These are phyloP conservation scores for Xerocomus minutiporus DNA, from an alignment of 1,284 basidiomycete genomes.

Conservation along the genomic window DNA sequence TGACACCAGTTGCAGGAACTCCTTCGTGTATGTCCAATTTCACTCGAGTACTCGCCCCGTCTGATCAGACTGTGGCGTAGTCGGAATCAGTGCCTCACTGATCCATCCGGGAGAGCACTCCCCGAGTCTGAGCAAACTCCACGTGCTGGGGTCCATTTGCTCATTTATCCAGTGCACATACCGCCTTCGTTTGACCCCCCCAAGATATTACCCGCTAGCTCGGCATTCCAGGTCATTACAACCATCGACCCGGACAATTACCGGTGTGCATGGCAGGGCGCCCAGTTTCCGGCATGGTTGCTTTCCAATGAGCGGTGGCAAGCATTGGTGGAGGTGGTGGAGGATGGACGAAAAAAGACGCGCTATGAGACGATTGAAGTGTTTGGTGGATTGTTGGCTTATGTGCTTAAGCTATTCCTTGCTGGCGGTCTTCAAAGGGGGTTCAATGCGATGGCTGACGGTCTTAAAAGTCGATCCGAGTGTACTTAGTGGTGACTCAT, in stretches of 20 bases:
- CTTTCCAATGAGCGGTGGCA: conserved; percentile 62
- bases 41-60: not conserved
- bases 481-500: conserved; percentile 21
- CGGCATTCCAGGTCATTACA: conserved; percentile 41
- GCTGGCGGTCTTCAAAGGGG: conserved; percentile 41
- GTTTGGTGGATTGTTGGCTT: conserved; percentile 54
- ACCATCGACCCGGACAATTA: conserved; percentile 48
- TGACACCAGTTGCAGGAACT: conserved; percentile 46
- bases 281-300: conserved; percentile 44
- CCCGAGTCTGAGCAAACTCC: conserved; percentile 39
- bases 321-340: conserved; percentile 46
- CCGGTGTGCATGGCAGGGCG: conserved; percentile 54
- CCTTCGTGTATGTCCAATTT: conserved; percentile 50
- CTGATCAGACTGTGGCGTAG: conserved; percentile 32
- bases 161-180: conserved; percentile 51
- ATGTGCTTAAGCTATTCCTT: conserved; percentile 48
- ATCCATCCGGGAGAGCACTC: conserved; percentile 40
- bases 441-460: conserved; percentile 54
- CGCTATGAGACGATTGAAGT: conserved; percentile 64
- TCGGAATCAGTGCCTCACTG: conserved; percentile 49
- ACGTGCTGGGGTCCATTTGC: conserved; percentile 42
- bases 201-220: conserved; percentile 31
- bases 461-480: conserved; percentile 53
- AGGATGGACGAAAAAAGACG: conserved; percentile 40
- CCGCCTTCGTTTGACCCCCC: conserved; percentile 50